These are phyloP conservation scores for Solanum chilense DNA, from an alignment of 257 asterid genomes.

Conservation along the genomic window DNA sequence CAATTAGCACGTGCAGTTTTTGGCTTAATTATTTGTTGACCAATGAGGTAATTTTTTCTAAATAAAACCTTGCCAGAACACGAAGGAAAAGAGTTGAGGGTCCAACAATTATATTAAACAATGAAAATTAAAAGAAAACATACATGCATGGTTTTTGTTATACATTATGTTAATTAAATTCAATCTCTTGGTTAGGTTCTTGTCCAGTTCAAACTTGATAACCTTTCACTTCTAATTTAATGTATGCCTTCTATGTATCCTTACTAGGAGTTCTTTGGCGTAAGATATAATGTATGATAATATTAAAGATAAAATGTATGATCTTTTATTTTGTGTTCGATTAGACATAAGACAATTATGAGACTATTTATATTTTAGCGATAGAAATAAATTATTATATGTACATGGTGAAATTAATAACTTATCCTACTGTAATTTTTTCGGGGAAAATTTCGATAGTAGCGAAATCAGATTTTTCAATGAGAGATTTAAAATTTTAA, in stretches of 20 bases:
- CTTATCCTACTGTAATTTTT: not conserved
- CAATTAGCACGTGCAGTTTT: not conserved
- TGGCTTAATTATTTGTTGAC: not conserved
- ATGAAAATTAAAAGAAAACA: not conserved
- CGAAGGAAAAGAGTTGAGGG: not conserved
- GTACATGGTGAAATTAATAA: not conserved
- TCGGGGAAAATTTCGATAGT: no score
- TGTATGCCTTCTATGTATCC: not conserved
- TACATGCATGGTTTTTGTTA: not conserved
- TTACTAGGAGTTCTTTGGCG: not conserved
- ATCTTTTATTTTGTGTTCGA: not conserved
- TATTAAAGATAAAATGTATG: no score
- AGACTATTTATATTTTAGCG: not conserved
- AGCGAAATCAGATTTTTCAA: no score
- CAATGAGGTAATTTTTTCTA: not conserved
- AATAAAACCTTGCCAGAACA: not conserved
- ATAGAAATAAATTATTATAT: not conserved
- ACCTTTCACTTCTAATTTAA: not conserved
- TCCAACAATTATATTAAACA: not conserved
- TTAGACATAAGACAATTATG: not conserved
- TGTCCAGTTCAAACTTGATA: not conserved
- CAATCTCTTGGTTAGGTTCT: not conserved
- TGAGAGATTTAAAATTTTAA: no score
- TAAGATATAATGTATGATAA: no score
- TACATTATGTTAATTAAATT: not conserved